Percentiles rank a stretch among this genome's conserved stretches.
phyloP scores from a whole-genome alignment of 2,329 filamentous ascomycete genomes.

The Paecilomyces sp. region DNA sequence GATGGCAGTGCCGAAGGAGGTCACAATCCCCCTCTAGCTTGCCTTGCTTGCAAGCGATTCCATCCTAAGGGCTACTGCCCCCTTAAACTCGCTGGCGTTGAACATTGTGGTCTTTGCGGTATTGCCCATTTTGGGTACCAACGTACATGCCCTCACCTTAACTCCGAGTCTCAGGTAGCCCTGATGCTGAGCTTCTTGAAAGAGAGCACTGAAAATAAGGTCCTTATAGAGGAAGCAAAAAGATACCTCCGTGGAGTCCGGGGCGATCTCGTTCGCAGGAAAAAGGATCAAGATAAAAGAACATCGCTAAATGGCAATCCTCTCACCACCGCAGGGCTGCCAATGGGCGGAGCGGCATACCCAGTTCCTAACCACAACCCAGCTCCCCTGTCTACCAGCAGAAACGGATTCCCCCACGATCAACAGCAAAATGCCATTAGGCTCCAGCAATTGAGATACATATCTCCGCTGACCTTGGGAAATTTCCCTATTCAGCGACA shows the following conservation, averaged over 20 bases:
- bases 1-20: constrained; percentile 12
- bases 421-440: background rate
- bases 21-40: constrained; percentile 20
- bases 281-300: constrained; percentile 22
- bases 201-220: constrained; percentile 48
- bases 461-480: background rate
- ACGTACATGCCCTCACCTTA: constrained; percentile 56
- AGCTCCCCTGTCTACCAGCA: background rate
- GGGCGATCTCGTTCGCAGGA: constrained; percentile 47
- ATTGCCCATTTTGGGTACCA: constrained; percentile 52
- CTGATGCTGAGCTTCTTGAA: constrained; percentile 59
- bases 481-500: background rate
- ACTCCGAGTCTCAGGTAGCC: constrained; percentile 55
- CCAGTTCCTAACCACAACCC: background rate
- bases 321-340: background rate
- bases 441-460: background rate
- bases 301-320: background rate
- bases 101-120: constrained; percentile 59
- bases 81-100: constrained; percentile 51
- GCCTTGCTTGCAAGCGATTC: constrained; percentile 47
- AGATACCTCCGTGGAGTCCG: constrained; percentile 53
- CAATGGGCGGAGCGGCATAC: background rate
- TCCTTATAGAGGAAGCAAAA: constrained; percentile 47
- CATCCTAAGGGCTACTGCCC: constrained; percentile 55
- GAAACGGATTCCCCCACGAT: background rate